A percentile compares a stretch with the other conserved stretches of the same genome.
phyloP scores from a whole-genome alignment of 176 grass and related monocot species.

The Rhynchospora pubera region DNA sequence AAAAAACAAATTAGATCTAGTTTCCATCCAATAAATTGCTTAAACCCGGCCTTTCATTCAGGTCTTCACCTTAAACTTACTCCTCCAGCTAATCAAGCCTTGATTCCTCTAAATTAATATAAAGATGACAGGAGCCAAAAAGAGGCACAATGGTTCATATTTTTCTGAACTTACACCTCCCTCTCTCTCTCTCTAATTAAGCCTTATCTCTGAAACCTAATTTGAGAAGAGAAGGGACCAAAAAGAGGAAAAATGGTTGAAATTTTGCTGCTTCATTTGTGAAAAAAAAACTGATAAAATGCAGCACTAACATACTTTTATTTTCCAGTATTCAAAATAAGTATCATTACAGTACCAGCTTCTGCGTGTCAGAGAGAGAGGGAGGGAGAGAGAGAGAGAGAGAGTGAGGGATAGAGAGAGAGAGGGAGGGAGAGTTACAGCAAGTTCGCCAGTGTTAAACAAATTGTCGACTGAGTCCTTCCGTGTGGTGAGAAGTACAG shows the following conservation, averaged over 20 bases:
- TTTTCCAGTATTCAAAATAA: not conserved
- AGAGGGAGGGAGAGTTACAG: constrained; percentile 32
- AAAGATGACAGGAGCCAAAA: not conserved
- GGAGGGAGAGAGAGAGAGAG: not conserved
- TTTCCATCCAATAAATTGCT: not conserved
- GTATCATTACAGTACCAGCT: not conserved
- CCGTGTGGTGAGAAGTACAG: constrained; percentile 62
- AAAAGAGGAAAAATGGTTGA: not conserved
- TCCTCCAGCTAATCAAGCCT: not conserved
- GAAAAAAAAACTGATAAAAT: not conserved
- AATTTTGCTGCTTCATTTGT: not conserved
- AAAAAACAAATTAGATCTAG: not conserved
- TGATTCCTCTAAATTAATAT: not conserved
- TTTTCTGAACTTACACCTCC: not conserved
- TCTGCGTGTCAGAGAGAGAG: not conserved
- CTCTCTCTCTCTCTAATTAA: not conserved
- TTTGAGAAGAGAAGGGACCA: not conserved
- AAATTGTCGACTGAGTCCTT: constrained; percentile 58
- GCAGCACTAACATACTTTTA: not conserved
- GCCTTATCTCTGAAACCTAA: not conserved
- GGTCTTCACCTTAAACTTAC: not conserved
- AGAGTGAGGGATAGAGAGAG: constrained; percentile 15
- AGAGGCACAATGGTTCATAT: not conserved
- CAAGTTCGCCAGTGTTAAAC: constrained; percentile 79
- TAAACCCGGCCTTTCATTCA: not conserved